Evolutionary conservation across 1,284 basidiomycete species (phyloP), one percentile per base, ranked within the genome.

Genomic region (Inonotus obliquus): DNA sequence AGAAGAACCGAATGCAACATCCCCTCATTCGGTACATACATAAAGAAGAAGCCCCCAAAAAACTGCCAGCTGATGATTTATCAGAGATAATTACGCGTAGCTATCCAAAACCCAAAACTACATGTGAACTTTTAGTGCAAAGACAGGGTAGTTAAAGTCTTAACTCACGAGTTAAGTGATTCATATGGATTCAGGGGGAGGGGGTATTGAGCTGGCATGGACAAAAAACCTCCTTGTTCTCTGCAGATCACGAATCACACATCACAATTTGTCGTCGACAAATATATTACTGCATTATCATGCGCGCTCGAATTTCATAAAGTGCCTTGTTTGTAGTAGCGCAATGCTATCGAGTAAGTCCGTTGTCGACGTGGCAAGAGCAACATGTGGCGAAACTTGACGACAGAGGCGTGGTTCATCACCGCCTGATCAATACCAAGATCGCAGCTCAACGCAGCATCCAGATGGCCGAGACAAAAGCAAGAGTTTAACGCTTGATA

Each of bases 291-390:
- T 25, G 25, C 51, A 52, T 35, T 9, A 19, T n/a, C n/a, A n/a
- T n/a, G n/a, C n/a, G n/a, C n/a, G n/a, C n/a, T n/a, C n/a, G n/a
- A n/a, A n/a, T n/a, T n/a, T n/a, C n/a, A n/a, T n/a, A n/a, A n/a
- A n/a, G n/a, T n/a, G n/a, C n/a, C n/a, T n/a, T 4, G 10, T 5
- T n/a, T 19, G 13, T 52, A 17, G 51, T 17, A 52, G 27, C 51
- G 1, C 11, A 11, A 52, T 17, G 17, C 17, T 27, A 17, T 52
- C 32, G 17, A n/a, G 11, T 17, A 19, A 35, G 51, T n/a, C n/a
- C 13, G 35, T 27, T 41, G 35, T 39, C 54, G 54, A 55, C 54
- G 54, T 55, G 54, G 54, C 54, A 55, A n/a, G 14, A 55, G n/a
- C 2, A 55, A 17, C 54, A 55, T 29, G 21, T 21, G 54, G 23